A percentile compares a stretch with the other conserved stretches of the same genome.
Conservation (phyloP, 2,329 filamentous ascomycete genomes). For the Fusarium sp. region DNA sequence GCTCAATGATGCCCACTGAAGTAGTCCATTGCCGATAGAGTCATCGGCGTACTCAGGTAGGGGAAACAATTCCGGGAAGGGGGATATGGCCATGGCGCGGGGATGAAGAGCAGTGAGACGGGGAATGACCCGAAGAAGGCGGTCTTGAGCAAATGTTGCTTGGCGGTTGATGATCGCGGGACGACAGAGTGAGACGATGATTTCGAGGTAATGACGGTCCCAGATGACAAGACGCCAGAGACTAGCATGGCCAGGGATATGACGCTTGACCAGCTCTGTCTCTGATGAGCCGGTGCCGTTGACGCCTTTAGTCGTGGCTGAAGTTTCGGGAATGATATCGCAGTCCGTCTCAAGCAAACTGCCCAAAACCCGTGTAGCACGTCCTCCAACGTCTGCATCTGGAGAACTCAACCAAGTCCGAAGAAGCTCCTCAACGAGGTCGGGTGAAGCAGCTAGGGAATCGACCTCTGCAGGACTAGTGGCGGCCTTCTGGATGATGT, state of each 20-base stretch:
- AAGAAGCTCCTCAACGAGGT: slow-evolving; percentile 63
- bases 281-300: slow-evolving; percentile 49
- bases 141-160: slow-evolving; percentile 65
- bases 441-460: slow-evolving; percentile 64
- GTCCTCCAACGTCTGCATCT: slow-evolving; percentile 69
- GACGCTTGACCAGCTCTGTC: slow-evolving; percentile 56
- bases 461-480: slow-evolving; percentile 62
- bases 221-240: slow-evolving; percentile 68
- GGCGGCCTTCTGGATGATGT: slow-evolving; percentile 68
- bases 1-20: slow-evolving; percentile 64
- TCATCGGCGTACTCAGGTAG: slow-evolving; percentile 34
- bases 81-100: slow-evolving; percentile 54
- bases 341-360: slow-evolving; percentile 70
- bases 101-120: slow-evolving; percentile 64
- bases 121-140: slow-evolving; percentile 65
- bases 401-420: slow-evolving; percentile 66
- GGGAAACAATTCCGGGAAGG: slow-evolving; percentile 48
- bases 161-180: slow-evolving; percentile 54
- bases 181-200: slow-evolving; percentile 58
- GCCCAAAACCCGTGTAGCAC: slow-evolving; percentile 63
- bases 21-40: slow-evolving; percentile 55
- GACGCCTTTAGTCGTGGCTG: slow-evolving; percentile 21
- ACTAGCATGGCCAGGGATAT: slow-evolving; percentile 62
- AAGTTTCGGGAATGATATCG: slow-evolving; percentile 52
- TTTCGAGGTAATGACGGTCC: slow-evolving; percentile 59